These are phyloP conservation scores for Fereydounia khargensis DNA, from an alignment of 1,284 basidiomycete species.

Conservation along the genomic window DNA sequence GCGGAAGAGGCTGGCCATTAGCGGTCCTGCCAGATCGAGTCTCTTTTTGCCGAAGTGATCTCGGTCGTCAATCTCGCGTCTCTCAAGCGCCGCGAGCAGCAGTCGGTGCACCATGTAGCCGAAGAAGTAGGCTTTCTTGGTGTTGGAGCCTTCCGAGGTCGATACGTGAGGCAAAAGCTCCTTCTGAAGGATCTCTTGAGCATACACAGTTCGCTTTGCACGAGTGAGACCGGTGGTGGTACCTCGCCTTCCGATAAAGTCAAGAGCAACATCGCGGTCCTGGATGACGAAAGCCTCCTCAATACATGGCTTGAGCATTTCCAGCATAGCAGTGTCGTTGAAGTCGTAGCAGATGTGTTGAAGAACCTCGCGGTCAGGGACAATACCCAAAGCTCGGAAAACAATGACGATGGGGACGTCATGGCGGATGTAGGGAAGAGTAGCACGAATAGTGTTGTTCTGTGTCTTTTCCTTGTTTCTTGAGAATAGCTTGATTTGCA, in stretches of 20 bases:
- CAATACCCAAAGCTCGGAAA: conserved; percentile 83
- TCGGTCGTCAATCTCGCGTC: conserved; percentile 95
- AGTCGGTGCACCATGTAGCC: conserved; percentile 97
- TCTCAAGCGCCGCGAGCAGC: conserved; percentile 92
- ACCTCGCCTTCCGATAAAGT: conserved; percentile 96
- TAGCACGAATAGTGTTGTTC: conserved; percentile 87
- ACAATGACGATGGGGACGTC: conserved; percentile 95
- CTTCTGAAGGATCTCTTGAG: conserved; percentile 89
- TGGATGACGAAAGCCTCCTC: conserved; percentile 83
- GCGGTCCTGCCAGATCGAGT: conserved; percentile 92
- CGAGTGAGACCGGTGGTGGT: conserved; percentile 86
- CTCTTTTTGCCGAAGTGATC: conserved; percentile 99
- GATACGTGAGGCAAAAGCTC: conserved; percentile 97
- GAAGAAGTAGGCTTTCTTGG: conserved; percentile 94
- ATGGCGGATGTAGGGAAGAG: conserved; percentile 96
- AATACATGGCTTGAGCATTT: conserved; percentile 83
- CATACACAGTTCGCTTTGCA: conserved; percentile 84
- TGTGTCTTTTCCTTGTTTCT: conserved; percentile 81
- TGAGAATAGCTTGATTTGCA: conserved; percentile 96
- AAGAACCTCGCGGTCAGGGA: conserved; percentile 96
- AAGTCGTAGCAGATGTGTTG: conserved; percentile 93
- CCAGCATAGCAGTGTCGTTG: conserved; percentile 83
- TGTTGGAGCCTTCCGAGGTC: conserved; percentile 83
- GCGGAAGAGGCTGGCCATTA: conserved; percentile 91
- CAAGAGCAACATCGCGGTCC: conserved; percentile 88